phyloP scores from a whole-genome alignment of 2,329 filamentous ascomycete genomes.

The Beauveria caledonica region DNA sequence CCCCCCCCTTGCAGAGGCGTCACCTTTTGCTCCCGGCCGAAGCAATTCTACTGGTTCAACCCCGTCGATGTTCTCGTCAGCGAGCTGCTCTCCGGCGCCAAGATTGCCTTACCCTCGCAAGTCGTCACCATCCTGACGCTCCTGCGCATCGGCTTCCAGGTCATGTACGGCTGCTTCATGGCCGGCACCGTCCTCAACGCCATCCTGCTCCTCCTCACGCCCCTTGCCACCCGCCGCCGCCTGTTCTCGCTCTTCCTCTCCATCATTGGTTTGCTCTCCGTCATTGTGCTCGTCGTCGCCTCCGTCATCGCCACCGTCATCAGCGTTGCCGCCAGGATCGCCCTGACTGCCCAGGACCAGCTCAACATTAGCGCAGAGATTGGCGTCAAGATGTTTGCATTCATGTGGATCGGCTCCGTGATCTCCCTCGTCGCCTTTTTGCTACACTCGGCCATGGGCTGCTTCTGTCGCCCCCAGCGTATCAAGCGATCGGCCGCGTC shows the following conservation, averaged over 20 bases:
- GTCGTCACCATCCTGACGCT: constrained; percentile 67
- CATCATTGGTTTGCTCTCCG: constrained; percentile 58
- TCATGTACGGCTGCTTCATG: constrained; percentile 89
- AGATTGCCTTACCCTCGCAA: constrained; percentile 69
- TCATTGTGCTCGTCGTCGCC: constrained; percentile 59
- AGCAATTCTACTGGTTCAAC: constrained; percentile 81
- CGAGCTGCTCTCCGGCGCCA: constrained; percentile 74
- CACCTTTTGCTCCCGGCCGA: constrained; percentile 64
- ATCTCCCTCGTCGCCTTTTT: constrained; percentile 62
- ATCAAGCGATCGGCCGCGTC: constrained; percentile 3
- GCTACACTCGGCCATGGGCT: constrained; percentile 68
- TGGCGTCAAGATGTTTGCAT: constrained; percentile 68
- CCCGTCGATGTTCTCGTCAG: constrained; percentile 72
- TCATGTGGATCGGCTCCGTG: constrained; percentile 78
- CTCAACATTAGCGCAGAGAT: constrained; percentile 69
- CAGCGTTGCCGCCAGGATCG: constrained; percentile 71
- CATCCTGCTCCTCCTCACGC: constrained; percentile 60
- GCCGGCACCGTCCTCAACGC: constrained; percentile 61
- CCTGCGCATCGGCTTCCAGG: constrained; percentile 64
- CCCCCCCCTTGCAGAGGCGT: no score
- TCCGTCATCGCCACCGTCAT: constrained; percentile 74
- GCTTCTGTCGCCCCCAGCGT: constrained; percentile 50
- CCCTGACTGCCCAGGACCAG: constrained; percentile 60
- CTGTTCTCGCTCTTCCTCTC: constrained; percentile 61
- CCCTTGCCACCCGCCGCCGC: constrained; percentile 45